Evolutionary conservation across 129 eudicot genomes (phyloP).

Genomic region (Chrysanthemum lavandulifolium): DNA sequence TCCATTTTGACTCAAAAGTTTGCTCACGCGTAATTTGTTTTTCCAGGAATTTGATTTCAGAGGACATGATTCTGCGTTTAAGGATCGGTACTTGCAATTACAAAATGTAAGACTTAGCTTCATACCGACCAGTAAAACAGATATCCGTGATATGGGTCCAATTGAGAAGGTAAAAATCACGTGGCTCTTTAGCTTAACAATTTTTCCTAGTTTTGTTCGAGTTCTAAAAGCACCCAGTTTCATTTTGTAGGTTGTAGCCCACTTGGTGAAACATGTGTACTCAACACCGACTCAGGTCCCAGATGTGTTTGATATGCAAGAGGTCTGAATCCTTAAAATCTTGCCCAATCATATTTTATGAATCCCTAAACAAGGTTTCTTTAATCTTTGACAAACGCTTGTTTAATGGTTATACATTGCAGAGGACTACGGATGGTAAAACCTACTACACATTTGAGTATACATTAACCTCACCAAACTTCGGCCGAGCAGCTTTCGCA

Average conservation of each 20-base stretch:
- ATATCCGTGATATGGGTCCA: constrained; percentile 81
- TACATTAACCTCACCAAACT: constrained; percentile 53
- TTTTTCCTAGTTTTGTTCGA: background rate
- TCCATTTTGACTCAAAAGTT: background rate
- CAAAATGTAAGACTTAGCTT: constrained; percentile 94
- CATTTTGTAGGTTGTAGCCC: constrained; percentile 37
- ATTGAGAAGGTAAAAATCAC: constrained; percentile 49
- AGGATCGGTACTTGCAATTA: constrained; percentile 73
- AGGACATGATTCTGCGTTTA: constrained; percentile 96
- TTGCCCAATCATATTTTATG: background rate
- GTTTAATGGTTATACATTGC: constrained; percentile 22
- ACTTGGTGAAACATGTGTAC: constrained; percentile 59
- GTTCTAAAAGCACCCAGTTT: constrained; percentile 20
- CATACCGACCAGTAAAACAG: constrained; percentile 76
- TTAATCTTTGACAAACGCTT: constrained; percentile 1
- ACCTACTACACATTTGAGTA: constrained; percentile 75
- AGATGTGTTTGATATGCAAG: constrained; percentile 63
- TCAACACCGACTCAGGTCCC: constrained; percentile 75
- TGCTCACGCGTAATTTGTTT: background rate
- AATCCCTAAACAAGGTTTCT: background rate
- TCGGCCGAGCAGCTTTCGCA: constrained; percentile 69
- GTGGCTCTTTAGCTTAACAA: background rate
- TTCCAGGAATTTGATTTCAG: constrained; percentile 72
- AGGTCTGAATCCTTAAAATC: constrained; percentile 45
- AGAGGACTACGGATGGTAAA: constrained; percentile 73